Base-by-base conservation (phyloP, 192 early-diverging fungal genomes). In the Phycomyces nitens region DNA sequence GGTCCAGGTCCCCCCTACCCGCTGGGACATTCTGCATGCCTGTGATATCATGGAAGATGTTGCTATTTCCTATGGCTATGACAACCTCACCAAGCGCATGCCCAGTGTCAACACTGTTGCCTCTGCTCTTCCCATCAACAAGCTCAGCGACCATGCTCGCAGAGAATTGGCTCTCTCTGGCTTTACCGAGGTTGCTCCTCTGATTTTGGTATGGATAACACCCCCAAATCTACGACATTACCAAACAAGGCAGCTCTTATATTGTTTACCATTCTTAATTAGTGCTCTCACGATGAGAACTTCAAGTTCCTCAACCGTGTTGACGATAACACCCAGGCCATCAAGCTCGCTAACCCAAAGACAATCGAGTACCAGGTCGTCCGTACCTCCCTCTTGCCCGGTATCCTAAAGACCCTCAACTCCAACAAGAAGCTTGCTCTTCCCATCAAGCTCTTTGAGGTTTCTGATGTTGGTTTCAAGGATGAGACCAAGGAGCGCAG, bases 31-130 rank as follows among this genome's bases (percentile, higher is more conserved):
- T 53, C 83, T 99, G 59, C 97, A 99, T 64, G 86, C 92, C 47
- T 97, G 95, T 74, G 97, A 99, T 76, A 85, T 99, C 39, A 95
- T 95, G 85, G 97, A 98, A 80, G 96, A 98, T 70, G 92, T 94
- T 53, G 96, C 94, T 16, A 92, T 99, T 62, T 93, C 97, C 20
- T 98, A 92, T 66, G 95, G 95, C 21, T 98, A 92, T 79, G 95
- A 99, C 83, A 92, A 92, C 53, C 88, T 99, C 60, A 82, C 85
- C 6, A 86, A 93, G 56, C 86, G 86, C 23, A 75, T 90, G 53
- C 93, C 92, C 55, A 82, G 82, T 62, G 86, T 85, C 52, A 85
- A 83, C 61, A 98, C 97, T 14, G 84, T 96, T 24, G 95, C 87
- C 51, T 85, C 83, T 71, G 87, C 94, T 60, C 86, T 94, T 66